Conservation (phyloP, 83 land plant species). For the Thuja plicata region DNA sequence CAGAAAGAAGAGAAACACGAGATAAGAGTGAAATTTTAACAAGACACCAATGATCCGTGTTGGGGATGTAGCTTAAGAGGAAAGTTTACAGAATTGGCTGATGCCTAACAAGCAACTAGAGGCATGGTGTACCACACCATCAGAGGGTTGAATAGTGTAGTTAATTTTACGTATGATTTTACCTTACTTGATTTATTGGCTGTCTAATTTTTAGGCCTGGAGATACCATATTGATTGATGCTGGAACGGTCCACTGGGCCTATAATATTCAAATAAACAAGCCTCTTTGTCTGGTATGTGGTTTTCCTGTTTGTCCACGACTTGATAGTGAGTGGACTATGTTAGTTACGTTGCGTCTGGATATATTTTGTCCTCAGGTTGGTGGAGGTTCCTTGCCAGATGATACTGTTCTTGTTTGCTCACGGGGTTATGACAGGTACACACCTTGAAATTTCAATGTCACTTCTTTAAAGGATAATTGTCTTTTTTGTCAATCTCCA, state of each 20-base stretch:
- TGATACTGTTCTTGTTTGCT: slow-evolving; percentile 81
- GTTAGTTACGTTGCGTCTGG: slow-evolving; percentile 11
- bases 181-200: background rate
- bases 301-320: slow-evolving; percentile 1
- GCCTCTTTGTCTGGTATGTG: slow-evolving; percentile 87
- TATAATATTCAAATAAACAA: slow-evolving; percentile 79
- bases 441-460: background rate
- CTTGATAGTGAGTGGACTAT: slow-evolving; percentile 3
- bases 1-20: background rate
- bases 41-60: background rate
- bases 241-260: slow-evolving; percentile 70
- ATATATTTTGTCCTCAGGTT: slow-evolving; percentile 49
- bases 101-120: background rate
- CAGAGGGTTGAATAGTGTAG: background rate
- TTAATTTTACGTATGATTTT: background rate
- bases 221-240: slow-evolving; percentile 83
- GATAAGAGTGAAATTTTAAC: background rate
- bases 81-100: slow-evolving; percentile 4
- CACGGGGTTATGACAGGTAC: slow-evolving; percentile 91
- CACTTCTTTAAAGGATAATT: background rate
- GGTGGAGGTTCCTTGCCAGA: slow-evolving; percentile 93
- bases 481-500: background rate
- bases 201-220: slow-evolving; percentile 69
- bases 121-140: background rate
- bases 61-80: background rate